Base-by-base conservation (phyloP, 345 rosid genomes). In the Leavenworthia alabamica region DNA sequence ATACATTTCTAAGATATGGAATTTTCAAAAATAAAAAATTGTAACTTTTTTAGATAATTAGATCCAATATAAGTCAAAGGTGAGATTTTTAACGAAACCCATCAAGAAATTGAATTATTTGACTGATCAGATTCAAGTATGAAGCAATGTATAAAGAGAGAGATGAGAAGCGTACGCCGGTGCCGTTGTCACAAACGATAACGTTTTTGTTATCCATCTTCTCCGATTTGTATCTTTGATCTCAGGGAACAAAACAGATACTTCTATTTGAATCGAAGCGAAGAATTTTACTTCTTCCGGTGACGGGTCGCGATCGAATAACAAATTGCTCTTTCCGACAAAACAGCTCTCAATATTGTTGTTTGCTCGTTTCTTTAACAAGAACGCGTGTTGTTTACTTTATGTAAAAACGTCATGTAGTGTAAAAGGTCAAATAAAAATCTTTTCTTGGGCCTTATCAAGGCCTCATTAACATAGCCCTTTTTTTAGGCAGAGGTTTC, bases 131-230 rank as follows among this genome's bases (percentile, higher is more conserved):
- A 40, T 56, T 63, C 23, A 56, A 55, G 19, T 29, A 19, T 28
- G 32, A 48, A 58, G 20, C 40, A 66, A 26, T 16, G 40, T 31
- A 19, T 10, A 4, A 10, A 36, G 40, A 60, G 27, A 60, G 27
- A 42, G 9, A 53, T 64, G 16, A 51, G 60, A 71, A 39, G 57
- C 1, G 52, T 91, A 86, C 97, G 71, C 98, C 95, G 48, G 98
- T 92, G 79, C 98, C 98, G 65, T 89, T 89, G 80, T 89, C 95
- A 74, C 98, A 89, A 49, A 86, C 98, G 72, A 89, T 79, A 75
- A 89, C 97, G 70, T 82, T 92, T 62, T 63, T 75, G 72, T 60
- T 86, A 60, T 92, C 93, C 97, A 92, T 92, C 54, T 13, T 26
- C 22, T 56, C 61, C 54, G 65, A 24, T 40, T 1, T 2, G 22